Evolutionary conservation across 192 early-diverging fungal genomes (phyloP).

Genomic region (Mortierella alpina): DNA sequence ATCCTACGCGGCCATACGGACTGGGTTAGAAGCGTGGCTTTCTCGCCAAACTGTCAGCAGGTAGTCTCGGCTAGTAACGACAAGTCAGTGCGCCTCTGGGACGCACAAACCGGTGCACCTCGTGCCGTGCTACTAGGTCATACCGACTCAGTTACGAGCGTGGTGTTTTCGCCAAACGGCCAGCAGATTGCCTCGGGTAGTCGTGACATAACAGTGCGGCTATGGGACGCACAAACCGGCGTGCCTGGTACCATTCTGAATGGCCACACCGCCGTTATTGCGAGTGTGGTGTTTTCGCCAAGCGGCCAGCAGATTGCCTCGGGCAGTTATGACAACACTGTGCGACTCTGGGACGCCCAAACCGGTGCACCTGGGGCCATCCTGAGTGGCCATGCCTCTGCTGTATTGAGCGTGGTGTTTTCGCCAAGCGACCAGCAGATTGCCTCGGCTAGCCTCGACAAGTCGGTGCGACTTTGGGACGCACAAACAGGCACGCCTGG

Average conservation of each 20-base stretch:
- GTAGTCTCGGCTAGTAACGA: conserved; percentile 7
- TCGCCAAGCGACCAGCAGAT: neutral
- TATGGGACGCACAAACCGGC: neutral
- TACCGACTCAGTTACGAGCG: neutral
- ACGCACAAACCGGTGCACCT: conserved; percentile 7
- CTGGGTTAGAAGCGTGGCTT: conserved; percentile 3
- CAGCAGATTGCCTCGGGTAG: conserved; percentile 1
- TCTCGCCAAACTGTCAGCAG: conserved; percentile 7
- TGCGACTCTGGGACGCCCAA: too few species aligned
- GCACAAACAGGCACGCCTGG: neutral
- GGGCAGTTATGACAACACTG: neutral
- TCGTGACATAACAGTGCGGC: neutral
- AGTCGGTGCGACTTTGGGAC: neutral
- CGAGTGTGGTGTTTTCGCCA: neutral
- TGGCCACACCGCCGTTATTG: neutral
- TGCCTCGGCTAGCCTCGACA: neutral
- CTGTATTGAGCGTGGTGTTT: neutral
- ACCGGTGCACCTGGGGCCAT: too few species aligned
- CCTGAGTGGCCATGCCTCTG: too few species aligned
- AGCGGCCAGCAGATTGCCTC: neutral
- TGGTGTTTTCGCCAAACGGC: neutral
- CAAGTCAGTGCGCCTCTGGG: conserved; percentile 7
- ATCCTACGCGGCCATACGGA: conserved; percentile 6
- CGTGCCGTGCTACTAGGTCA: neutral
- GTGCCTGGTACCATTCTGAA: neutral